Base-by-base conservation (phyloP, 768 basidiomycete species). In the Leccinum rimulosum region DNA sequence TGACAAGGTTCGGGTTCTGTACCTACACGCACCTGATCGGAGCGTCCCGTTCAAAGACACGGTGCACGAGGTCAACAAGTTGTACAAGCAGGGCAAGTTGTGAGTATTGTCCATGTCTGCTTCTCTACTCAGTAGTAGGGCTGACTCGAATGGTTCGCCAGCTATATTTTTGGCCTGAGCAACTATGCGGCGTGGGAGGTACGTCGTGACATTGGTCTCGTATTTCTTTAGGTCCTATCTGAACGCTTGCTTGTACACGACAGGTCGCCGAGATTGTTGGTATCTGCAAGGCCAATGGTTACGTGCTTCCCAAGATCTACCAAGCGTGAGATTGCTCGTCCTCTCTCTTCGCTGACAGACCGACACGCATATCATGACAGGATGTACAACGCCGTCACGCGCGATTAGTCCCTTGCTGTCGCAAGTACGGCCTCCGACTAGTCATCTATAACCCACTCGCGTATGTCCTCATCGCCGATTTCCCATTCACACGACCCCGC, bases 101-200 rank as follows among this genome's bases (percentile, higher is more conserved):
- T 82, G 64, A 57, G 78, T 70, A 19, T 19, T 12, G 22, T 22
- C 22, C 43, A 19, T 19, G 0, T 19, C 43, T 8, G 43, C 4
- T 45, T 45, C 11, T 11, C 43, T 45, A 19, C 43, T 0, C 11
- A 19, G 43, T 22, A 22, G 22, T 6, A 45, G 17, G 11, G 19
- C 33, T 51, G 8, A 58, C 47, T 19, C 8, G 22, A 22, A 45
- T 6, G 6, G 25, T 43, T 3, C 14, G 6, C 15, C 56, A 83
- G 81, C 66, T 80, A 84, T 59, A 77, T 79, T n/a, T 82, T 87
- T 58, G 84, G 86, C 2, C 74, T 88, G 61, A 86, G 84, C 64
- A 87, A 87, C 68, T 87, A 75, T 45, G 58, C 69, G 1, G 78
- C 84, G 0, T 86, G 83, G 82, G 84, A 87, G 68, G 79, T 77